Evolutionary conservation across 306 rosid species (phyloP).

Genomic region (Dryas drummondii): DNA sequence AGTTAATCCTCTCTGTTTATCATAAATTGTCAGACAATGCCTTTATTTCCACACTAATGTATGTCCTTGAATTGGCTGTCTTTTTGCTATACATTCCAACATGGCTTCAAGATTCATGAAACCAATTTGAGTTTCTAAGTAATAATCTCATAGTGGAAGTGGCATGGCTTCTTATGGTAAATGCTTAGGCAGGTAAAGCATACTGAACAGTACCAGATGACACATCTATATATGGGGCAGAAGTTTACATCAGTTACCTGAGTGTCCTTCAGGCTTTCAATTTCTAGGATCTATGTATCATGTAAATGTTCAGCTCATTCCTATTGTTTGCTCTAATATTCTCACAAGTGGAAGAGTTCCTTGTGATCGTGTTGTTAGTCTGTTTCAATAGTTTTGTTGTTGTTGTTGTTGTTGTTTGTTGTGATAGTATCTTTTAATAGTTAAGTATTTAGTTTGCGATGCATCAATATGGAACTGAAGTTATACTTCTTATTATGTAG

Average conservation of each 20-base stretch:
- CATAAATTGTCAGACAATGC: neutral
- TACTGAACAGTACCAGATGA: too few species aligned
- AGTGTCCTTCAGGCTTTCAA: slow-evolving; percentile 1
- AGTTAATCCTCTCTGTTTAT: too few species aligned
- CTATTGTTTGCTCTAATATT: neutral
- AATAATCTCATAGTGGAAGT: neutral
- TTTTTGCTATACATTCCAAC: too few species aligned
- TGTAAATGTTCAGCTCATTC: neutral
- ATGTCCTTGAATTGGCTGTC: too few species aligned
- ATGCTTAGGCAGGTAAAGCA: neutral
- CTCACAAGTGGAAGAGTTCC: neutral
- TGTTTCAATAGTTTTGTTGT: neutral
- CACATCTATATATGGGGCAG: neutral
- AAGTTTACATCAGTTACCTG: neutral
- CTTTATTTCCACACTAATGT: neutral
- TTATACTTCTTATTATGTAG: slow-evolving; percentile 35
- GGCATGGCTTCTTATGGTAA: neutral
- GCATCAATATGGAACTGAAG: slow-evolving; percentile 17
- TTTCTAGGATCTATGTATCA: neutral
- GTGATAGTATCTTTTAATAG: neutral
- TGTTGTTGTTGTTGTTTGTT: neutral
- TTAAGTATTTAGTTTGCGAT: neutral
- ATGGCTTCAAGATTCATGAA: too few species aligned
- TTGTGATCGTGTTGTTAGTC: neutral
- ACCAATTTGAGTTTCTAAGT: neutral